Percentiles rank a stretch among this genome's conserved stretches.
Evolutionary conservation across 176 grass and related monocot species (phyloP).

Genomic region (Zoysia pacifica): DNA sequence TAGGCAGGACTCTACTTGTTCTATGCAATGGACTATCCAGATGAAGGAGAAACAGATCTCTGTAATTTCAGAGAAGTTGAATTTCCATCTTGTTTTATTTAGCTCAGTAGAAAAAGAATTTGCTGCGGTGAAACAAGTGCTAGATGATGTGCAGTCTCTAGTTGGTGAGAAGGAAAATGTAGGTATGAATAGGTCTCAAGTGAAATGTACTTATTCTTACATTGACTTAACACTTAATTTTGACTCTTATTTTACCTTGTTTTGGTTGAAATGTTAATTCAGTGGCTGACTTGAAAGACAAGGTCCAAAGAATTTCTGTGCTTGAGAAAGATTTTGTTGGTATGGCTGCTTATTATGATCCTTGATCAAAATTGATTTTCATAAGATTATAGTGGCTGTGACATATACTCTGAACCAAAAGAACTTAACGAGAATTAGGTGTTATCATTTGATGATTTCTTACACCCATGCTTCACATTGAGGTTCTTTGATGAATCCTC

Average conservation of each 20-base stretch:
- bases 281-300: constrained; percentile 72
- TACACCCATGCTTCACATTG: not conserved
- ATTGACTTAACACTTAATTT: constrained; percentile 4
- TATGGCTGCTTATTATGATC: constrained; percentile 35
- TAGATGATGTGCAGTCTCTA: constrained; percentile 58
- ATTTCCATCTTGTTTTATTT: constrained; percentile 70
- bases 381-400: constrained; percentile 14
- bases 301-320: constrained; percentile 64
- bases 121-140: constrained; percentile 48
- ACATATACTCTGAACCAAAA: not conserved
- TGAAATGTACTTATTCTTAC: constrained; percentile 3
- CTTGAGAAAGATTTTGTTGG: constrained; percentile 84
- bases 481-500: constrained; percentile 1
- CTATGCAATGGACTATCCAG: constrained; percentile 71
- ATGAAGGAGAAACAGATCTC: constrained; percentile 72
- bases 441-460: no score
- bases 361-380: constrained; percentile 22
- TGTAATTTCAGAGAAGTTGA: constrained; percentile 74
- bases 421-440: no score
- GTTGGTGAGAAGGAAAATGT: constrained; percentile 76
- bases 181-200: constrained; percentile 49
- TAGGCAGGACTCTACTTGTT: constrained; percentile 82
- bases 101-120: constrained; percentile 72
- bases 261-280: constrained; percentile 35
- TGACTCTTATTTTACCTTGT: constrained; percentile 13